phyloP scores from a whole-genome alignment of 2,329 filamentous ascomycete genomes.

The Diaporthe eres region DNA sequence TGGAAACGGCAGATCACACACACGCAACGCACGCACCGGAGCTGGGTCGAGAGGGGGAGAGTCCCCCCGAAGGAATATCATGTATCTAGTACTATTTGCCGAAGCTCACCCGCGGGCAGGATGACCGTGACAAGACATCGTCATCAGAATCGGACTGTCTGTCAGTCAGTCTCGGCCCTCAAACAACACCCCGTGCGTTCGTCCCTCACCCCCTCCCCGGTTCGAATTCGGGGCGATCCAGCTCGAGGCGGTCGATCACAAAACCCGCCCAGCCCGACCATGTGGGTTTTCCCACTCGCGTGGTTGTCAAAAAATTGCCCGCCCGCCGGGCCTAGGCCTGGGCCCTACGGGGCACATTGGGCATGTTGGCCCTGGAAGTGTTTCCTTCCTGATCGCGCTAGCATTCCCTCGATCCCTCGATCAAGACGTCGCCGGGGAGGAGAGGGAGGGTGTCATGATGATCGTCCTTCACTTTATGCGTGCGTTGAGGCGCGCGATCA shows the following conservation, averaged over 20 bases:
- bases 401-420: background rate
- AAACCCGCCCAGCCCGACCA: background rate
- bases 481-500: background rate
- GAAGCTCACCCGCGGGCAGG: background rate
- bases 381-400: conserved; percentile 8
- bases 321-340: background rate
- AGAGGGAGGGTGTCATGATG: background rate
- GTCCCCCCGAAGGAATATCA: background rate
- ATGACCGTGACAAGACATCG: background rate
- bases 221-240: background rate
- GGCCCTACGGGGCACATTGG: background rate
- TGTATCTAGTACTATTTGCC: background rate
- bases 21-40: background rate
- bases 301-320: background rate
- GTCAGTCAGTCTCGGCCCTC: background rate
- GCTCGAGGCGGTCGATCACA: conserved; percentile 1
- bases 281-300: background rate
- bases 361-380: background rate
- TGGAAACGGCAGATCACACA: conserved; percentile 31
- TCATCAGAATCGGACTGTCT: background rate
- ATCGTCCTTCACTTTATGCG: background rate
- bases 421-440: background rate
- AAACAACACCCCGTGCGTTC: background rate
- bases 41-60: background rate
- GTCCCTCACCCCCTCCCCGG: no score